Base-by-base conservation (phyloP, 176 grass and related monocot species). In the Phyllostachys edulis region DNA sequence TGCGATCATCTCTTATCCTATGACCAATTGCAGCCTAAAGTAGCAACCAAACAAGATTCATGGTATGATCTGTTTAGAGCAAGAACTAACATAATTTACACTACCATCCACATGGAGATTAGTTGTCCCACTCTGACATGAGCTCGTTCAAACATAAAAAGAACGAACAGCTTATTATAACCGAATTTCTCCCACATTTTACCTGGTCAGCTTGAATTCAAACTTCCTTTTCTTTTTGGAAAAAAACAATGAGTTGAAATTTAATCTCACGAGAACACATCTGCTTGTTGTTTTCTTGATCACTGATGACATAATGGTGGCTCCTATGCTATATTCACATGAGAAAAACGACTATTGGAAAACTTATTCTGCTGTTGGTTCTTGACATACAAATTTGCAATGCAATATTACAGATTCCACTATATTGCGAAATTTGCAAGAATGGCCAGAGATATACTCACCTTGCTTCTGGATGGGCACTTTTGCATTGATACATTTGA, bases 401-500 rank as follows among this genome's bases (percentile, higher is more conserved):
- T 61, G 8, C 51, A 23, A 65, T 42, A 39, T 59, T 92, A 67
- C 87, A 99, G 96, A 63, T 91, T 87, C 71, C 47, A 59, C 57
- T 75, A 44, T 71, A 78, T 76, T 88, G 52, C 73, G 72, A 54
- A 56, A 50, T 85, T 67, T 80, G 84, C 72, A 77, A 92, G 86
- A 90, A 92, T 99, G 96, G 96, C 59, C 67, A 73, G 73, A 90
- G 44, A 82, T 94, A 55, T 80, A 44, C 32, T 89, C 93, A 49
- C 77, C 88, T 86, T 99, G 93, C 81, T 90, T 89, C 77, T 99
- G 93, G 93, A 92, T 45, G 67, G 55, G 38, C 18, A 15, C 75
- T 55, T 92, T 94, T 81, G 68, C 81, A 69, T 67, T 94, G 69
- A 75, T 87, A 66, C 85, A 99, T 38, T 49, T 94, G 51, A 55